These are phyloP conservation scores for Cadophora gregata DNA, from an alignment of 2,329 filamentous ascomycete species.

Conservation along the genomic window DNA sequence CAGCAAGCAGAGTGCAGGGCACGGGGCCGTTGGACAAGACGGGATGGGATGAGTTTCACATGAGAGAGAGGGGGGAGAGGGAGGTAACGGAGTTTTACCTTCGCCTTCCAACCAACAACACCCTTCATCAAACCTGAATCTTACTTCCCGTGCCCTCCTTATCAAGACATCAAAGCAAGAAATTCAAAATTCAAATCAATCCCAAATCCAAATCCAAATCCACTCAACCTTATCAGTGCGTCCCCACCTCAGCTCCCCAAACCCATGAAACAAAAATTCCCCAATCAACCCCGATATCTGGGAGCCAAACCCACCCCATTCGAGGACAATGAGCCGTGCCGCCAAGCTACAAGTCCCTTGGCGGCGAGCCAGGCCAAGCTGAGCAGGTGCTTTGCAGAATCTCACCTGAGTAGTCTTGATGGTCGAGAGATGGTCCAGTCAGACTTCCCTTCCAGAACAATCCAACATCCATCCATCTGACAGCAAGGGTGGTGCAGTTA, in stretches of 20 bases:
- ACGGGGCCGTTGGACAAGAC: background rate
- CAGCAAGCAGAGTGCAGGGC: background rate
- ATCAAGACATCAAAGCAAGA: background rate
- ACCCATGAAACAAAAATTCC: too few species aligned
- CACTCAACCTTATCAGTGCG: slow-evolving; percentile 9
- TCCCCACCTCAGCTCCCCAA: background rate
- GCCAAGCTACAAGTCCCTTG: background rate
- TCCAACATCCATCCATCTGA: background rate
- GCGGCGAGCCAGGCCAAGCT: slow-evolving; percentile 5
- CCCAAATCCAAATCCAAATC: background rate
- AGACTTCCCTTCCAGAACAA: slow-evolving; percentile 1
- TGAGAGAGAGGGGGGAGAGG: too few species aligned
- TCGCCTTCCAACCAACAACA: background rate
- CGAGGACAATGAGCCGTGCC: background rate
- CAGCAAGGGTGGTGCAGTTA: background rate
- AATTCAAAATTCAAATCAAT: background rate
- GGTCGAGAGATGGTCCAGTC: background rate
- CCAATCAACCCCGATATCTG: slow-evolving; percentile 8
- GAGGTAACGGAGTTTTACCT: too few species aligned
- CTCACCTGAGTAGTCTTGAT: too few species aligned
- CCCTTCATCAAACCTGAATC: background rate
- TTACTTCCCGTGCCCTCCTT: too few species aligned
- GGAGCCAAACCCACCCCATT: background rate
- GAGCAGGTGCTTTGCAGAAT: slow-evolving; percentile 7
- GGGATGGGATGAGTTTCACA: background rate